Percentiles rank a stretch among this genome's conserved stretches.
phyloP scores from a whole-genome alignment of 208 protist species.

The Novymonas esmeraldas region DNA sequence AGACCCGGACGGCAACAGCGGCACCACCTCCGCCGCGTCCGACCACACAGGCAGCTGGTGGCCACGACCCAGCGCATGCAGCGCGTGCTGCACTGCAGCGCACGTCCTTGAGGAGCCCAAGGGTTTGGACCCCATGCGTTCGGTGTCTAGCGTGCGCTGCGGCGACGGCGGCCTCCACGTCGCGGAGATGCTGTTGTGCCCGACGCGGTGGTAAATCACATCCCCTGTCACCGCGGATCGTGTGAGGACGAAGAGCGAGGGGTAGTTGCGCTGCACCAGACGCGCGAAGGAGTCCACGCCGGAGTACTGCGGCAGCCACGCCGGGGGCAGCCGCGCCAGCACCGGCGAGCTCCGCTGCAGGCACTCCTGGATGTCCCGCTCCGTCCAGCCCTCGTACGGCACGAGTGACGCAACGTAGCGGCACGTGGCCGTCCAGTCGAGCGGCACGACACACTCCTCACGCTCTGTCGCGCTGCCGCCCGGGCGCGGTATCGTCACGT shows the following conservation, averaged over 20 bases:
- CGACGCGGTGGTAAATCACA: constrained; percentile 37
- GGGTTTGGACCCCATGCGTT: background rate
- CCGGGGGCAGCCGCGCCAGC: constrained; percentile 10
- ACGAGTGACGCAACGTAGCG: constrained; percentile 32
- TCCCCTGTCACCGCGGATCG: constrained; percentile 62
- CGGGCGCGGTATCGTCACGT: background rate
- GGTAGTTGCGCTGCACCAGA: constrained; percentile 48
- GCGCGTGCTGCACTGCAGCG: constrained; percentile 33
- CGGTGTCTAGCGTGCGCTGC: no score
- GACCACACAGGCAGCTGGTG: constrained; percentile 73
- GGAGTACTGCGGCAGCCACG: constrained; percentile 18
- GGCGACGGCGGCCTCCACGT: constrained; percentile 14
- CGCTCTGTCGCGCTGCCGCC: background rate
- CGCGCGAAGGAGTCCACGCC: constrained; percentile 27
- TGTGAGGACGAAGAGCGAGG: constrained; percentile 43
- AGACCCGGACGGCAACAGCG: constrained; percentile 30
- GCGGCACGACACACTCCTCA: constrained; percentile 26
- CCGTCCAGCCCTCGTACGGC: constrained; percentile 69
- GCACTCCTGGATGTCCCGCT: constrained; percentile 37
- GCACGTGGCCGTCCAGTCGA: constrained; percentile 57
- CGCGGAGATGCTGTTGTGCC: constrained; percentile 35
- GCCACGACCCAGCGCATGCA: constrained; percentile 49
- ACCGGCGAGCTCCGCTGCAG: constrained; percentile 28
- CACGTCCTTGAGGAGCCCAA: no score
- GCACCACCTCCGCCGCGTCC: constrained; percentile 38